Evolutionary conservation across 2,329 filamentous ascomycete genomes (phyloP).

Genomic region (Fusarium sp.): DNA sequence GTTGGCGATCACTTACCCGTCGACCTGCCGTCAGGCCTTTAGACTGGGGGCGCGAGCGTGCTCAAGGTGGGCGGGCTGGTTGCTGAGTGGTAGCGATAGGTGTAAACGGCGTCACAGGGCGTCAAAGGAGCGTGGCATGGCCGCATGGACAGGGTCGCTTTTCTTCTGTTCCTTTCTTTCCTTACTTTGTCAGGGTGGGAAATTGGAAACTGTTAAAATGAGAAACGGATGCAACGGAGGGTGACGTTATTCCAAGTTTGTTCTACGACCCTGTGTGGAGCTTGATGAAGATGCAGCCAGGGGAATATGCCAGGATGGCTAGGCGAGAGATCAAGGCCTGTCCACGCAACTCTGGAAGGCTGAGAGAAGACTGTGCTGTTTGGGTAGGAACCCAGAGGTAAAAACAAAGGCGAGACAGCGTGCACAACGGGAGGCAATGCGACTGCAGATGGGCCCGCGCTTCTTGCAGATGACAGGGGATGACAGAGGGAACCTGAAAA

Average conservation of each 20-base stretch:
- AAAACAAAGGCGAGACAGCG: background rate
- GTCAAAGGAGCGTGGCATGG: conserved; percentile 16
- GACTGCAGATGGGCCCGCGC: conserved; percentile 7
- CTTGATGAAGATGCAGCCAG: conserved; percentile 8
- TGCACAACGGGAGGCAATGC: background rate
- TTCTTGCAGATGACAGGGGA: conserved; percentile 13
- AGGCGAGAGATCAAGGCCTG: background rate
- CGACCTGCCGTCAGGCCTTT: conserved; percentile 9
- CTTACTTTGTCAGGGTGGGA: conserved; percentile 6
- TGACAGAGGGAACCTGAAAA: conserved; percentile 4
- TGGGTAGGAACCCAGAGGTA: background rate
- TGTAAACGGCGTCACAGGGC: background rate
- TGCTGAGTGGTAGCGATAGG: background rate
- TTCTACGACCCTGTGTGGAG: conserved; percentile 16
- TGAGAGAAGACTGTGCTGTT: background rate
- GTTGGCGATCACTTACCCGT: conserved; percentile 28
- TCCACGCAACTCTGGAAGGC: conserved; percentile 1
- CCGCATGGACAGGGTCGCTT: conserved; percentile 4
- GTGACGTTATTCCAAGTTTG: conserved; percentile 9
- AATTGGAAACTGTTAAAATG: conserved; percentile 3
- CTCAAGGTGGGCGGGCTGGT: background rate
- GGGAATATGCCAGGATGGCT: background rate
- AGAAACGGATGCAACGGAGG: conserved; percentile 14
- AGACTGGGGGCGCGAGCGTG: conserved; percentile 3
- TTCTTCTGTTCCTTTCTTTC: background rate